A percentile compares a stretch with the other conserved stretches of the same genome.
Conservation (phyloP, 2,329 filamentous ascomycete genomes). For the Hypoxylon sp. region DNA sequence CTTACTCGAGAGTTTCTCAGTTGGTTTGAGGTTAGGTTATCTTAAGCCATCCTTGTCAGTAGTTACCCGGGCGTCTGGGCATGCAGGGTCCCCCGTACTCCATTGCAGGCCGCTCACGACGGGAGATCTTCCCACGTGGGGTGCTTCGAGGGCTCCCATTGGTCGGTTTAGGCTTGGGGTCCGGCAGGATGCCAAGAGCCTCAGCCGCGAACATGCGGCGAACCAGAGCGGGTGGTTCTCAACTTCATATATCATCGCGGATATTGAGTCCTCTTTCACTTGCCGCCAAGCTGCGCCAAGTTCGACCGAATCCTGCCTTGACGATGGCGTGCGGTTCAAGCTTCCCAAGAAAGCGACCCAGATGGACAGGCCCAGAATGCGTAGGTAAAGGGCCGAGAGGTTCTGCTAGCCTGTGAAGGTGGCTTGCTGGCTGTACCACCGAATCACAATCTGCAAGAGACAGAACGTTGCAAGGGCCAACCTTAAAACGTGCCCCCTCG, state of each 20-base stretch:
- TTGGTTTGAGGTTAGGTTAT: slow-evolving; percentile 26
- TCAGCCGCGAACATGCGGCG: slow-evolving; percentile 40
- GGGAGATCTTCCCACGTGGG: slow-evolving; percentile 41
- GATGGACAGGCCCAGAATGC: slow-evolving; percentile 24
- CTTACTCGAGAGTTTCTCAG: slow-evolving; percentile 10
- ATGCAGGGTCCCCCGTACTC: slow-evolving; percentile 20
- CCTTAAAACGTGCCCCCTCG: slow-evolving; percentile 21
- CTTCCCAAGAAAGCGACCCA: slow-evolving; percentile 31
- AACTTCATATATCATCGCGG: slow-evolving; percentile 34
- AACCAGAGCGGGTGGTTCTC: slow-evolving; percentile 30
- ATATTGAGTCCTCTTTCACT: slow-evolving; percentile 37
- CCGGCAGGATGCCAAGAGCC: slow-evolving; percentile 40
- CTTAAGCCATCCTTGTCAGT: slow-evolving; percentile 17
- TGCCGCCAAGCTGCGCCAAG: slow-evolving; percentile 40
- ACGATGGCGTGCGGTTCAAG: slow-evolving; percentile 24
- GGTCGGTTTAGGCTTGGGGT: slow-evolving; percentile 13
- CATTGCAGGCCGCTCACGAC: slow-evolving; percentile 36
- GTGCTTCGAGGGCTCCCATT: slow-evolving; percentile 19
- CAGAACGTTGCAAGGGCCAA: slow-evolving; percentile 20
- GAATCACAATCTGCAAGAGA: slow-evolving; percentile 27
- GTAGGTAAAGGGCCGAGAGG: slow-evolving; percentile 21
- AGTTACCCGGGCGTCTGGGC: slow-evolving; percentile 40
- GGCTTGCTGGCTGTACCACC: slow-evolving; percentile 19
- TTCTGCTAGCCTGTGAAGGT: slow-evolving; percentile 21
- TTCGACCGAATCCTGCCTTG: slow-evolving; percentile 30